phyloP scores from a whole-genome alignment of 1,284 basidiomycete species.

The Naganishia sp. region DNA sequence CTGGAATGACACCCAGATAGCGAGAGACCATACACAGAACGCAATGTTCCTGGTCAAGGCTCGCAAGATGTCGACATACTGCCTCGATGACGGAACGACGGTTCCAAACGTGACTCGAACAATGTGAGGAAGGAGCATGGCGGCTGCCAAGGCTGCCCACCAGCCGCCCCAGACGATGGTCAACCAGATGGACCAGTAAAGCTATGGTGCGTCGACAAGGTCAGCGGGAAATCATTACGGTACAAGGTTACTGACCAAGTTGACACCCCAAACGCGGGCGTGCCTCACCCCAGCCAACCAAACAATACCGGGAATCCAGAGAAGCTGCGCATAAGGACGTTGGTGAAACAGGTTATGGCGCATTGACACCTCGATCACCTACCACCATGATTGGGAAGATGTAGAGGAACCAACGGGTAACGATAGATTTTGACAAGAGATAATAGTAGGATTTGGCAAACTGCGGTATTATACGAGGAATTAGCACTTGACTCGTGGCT shows the following conservation, averaged over 20 bases:
- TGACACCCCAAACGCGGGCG: constrained; percentile 56
- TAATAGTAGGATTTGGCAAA: constrained; percentile 64
- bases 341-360: background rate
- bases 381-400: constrained; percentile 68
- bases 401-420: constrained; percentile 77
- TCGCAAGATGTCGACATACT: constrained; percentile 74
- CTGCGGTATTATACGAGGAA: constrained; percentile 24
- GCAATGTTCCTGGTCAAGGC: constrained; percentile 66
- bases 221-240: constrained; percentile 36
- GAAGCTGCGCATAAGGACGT: constrained; percentile 44
- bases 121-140: constrained; percentile 64
- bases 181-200: constrained; percentile 89
- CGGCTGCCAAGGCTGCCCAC: constrained; percentile 72
- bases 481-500: too few species aligned
- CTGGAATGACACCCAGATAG: constrained; percentile 68
- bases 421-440: constrained; percentile 72
- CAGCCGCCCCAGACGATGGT: constrained; percentile 78
- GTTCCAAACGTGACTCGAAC: constrained; percentile 68
- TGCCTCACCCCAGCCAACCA: constrained; percentile 64
- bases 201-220: constrained; percentile 46
- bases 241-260: constrained; percentile 53
- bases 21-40: constrained; percentile 69
- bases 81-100: constrained; percentile 67
- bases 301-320: constrained; percentile 75
- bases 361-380: constrained; percentile 2